These are phyloP conservation scores for Nemania sp. DNA, from an alignment of 2,329 filamentous ascomycete species.

Conservation along the genomic window DNA sequence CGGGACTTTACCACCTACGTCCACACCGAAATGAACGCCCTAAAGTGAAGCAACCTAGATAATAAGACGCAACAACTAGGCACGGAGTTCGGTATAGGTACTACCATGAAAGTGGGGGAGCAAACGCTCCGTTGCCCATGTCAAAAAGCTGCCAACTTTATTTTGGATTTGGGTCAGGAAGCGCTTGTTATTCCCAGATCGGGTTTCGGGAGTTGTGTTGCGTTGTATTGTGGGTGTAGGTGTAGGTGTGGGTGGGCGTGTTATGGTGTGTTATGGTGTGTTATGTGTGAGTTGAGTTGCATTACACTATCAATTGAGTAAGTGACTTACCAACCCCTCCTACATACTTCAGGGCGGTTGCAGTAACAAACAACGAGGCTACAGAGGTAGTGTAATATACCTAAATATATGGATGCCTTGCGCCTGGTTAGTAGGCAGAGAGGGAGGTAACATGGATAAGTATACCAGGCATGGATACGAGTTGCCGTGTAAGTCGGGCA, in stretches of 20 bases:
- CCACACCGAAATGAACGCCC: too few relatives aligned
- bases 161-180: neutral
- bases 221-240: too few relatives aligned
- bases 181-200: slow-evolving; percentile 22
- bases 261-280: too few relatives aligned
- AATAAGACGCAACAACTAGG: neutral
- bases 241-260: too few relatives aligned
- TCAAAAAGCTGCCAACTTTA: neutral
- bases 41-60: neutral
- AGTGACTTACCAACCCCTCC: too few relatives aligned
- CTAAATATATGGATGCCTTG: neutral
- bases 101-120: slow-evolving; percentile 10
- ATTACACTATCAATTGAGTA: too few relatives aligned
- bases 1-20: too few relatives aligned
- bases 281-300: too few relatives aligned
- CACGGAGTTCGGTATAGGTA: too few relatives aligned
- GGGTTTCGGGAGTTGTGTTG: slow-evolving; percentile 13
- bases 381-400: neutral
- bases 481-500: slow-evolving; percentile 3
- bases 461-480: neutral
- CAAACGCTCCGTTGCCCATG: slow-evolving; percentile 14
- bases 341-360: too few relatives aligned
- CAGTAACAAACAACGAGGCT: too few relatives aligned
- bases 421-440: neutral
- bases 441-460: neutral